phyloP scores from a whole-genome alignment of 2,329 filamentous ascomycete genomes.

The Aspergillus ustus region DNA sequence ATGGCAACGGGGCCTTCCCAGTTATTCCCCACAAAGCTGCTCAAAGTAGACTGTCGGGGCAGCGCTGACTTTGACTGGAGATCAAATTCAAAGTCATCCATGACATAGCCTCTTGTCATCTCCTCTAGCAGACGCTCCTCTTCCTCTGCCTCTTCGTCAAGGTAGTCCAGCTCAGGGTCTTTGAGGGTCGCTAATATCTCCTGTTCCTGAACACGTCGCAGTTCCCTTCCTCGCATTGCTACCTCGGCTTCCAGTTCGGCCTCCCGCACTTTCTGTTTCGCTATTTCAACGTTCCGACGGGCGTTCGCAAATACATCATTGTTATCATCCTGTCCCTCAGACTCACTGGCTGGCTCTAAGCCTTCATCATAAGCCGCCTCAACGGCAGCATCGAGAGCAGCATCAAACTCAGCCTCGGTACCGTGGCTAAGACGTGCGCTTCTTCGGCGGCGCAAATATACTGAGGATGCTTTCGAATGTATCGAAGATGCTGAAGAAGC shows the following conservation, averaged over 20 bases:
- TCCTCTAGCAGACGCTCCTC: slow-evolving; percentile 80
- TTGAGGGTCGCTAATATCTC: slow-evolving; percentile 25
- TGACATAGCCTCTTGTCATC: slow-evolving; percentile 80
- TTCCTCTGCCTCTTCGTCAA: slow-evolving; percentile 71
- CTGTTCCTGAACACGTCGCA: slow-evolving; percentile 49
- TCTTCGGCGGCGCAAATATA: slow-evolving; percentile 70
- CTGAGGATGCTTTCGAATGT: slow-evolving; percentile 77
- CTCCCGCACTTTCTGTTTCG: slow-evolving; percentile 75
- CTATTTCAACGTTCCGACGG: slow-evolving; percentile 71
- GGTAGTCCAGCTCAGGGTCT: slow-evolving; percentile 49
- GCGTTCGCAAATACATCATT: slow-evolving; percentile 53
- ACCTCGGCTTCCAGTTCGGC: slow-evolving; percentile 72
- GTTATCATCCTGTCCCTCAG: slow-evolving; percentile 33
- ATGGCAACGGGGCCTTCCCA: slow-evolving; percentile 81
- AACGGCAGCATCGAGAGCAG: slow-evolving; percentile 90
- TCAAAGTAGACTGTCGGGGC: slow-evolving; percentile 81
- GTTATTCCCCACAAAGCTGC: slow-evolving; percentile 74
- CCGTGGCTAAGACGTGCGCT: slow-evolving; percentile 70
- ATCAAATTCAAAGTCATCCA: slow-evolving; percentile 81
- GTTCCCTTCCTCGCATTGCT: slow-evolving; percentile 63
- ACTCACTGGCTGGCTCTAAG: slow-evolving; percentile 67
- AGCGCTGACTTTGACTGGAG: slow-evolving; percentile 69
- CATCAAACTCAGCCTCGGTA: slow-evolving; percentile 90
- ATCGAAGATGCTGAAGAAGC: slow-evolving; percentile 78
- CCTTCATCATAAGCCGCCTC: slow-evolving; percentile 95